These are phyloP conservation scores for Xylaria acuta DNA, from an alignment of 495 filamentous ascomycete genomes.

Conservation along the genomic window DNA sequence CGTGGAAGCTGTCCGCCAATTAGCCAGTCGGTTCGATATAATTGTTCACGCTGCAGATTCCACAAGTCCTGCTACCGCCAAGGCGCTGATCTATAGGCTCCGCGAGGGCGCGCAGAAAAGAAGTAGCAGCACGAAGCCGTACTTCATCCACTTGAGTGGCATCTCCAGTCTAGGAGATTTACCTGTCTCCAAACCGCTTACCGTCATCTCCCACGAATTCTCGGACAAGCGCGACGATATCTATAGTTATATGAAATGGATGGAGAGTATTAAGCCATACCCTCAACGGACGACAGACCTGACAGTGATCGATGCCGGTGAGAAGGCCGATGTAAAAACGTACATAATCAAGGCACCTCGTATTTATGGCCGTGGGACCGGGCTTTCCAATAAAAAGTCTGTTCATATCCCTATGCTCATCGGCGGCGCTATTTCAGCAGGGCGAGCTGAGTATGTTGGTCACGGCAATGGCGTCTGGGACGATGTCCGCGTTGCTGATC, in stretches of 20 bases:
- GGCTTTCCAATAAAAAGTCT: conserved; percentile 28
- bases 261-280: conserved; percentile 39
- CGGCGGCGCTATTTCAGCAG: conserved; percentile 31
- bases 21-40: conserved; percentile 14
- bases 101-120: conserved; percentile 4
- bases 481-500: conserved; percentile 48
- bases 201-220: conserved; percentile 32
- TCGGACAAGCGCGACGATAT: conserved; percentile 44
- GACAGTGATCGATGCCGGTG: conserved; percentile 42
- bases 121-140: not conserved
- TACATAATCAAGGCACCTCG: conserved; percentile 49
- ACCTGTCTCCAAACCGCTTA: not conserved
- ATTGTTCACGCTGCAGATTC: conserved; percentile 4
- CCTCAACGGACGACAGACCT: conserved; percentile 49
- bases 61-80: not conserved
- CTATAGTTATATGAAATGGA: conserved; percentile 39
- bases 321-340: conserved; percentile 42
- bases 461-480: conserved; percentile 45
- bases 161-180: conserved; percentile 1
- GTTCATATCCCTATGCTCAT: conserved; percentile 45
- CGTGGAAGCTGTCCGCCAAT: not conserved
- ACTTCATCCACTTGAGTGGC: not conserved
- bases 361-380: conserved; percentile 45
- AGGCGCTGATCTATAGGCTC: conserved; percentile 7
- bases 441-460: conserved; percentile 36